Evolutionary conservation across 2,329 filamentous ascomycete genomes (phyloP).

Genomic region (Colletotrichum eremochloae): DNA sequence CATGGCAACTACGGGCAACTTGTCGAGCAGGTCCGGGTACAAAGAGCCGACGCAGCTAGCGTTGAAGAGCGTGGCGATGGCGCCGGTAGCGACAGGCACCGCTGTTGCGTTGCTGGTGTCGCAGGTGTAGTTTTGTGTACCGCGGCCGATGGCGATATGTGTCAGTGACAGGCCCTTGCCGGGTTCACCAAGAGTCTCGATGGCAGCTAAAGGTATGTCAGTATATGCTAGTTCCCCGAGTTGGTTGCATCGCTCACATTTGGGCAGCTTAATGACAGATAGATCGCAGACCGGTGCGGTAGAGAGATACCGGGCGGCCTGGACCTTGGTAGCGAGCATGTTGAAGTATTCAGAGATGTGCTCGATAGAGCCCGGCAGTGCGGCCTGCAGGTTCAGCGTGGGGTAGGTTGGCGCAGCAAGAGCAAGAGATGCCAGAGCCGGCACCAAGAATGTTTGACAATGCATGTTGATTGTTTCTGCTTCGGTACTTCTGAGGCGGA

Average conservation of each 20-base stretch:
- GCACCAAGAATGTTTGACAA: conserved; percentile 60
- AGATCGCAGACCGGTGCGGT: conserved; percentile 66
- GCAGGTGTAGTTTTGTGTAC: conserved; percentile 96
- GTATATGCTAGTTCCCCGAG: conserved; percentile 34
- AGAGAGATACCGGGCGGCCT: conserved; percentile 58
- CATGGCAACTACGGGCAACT: conserved; percentile 77
- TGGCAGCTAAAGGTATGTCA: conserved; percentile 59
- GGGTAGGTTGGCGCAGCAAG: conserved; percentile 63
- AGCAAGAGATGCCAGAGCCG: conserved; percentile 61
- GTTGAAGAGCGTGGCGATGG: conserved; percentile 88
- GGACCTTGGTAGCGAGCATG: conserved; percentile 67
- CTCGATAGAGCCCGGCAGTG: conserved; percentile 53
- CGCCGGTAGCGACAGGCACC: conserved; percentile 76
- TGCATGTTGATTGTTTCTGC: conserved; percentile 61
- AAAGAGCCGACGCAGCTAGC: conserved; percentile 82
- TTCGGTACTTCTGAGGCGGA: conserved; percentile 22
- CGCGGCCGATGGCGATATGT: conserved; percentile 88
- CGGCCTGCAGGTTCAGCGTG: conserved; percentile 55
- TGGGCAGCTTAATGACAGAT: conserved; percentile 64
- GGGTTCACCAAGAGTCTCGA: conserved; percentile 70
- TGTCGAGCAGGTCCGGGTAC: conserved; percentile 74
- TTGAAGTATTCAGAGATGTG: conserved; percentile 73
- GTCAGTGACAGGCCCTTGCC: conserved; percentile 72
- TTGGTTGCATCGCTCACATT: conserved; percentile 53
- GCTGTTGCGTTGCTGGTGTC: conserved; percentile 69